Percentiles rank a stretch among this genome's conserved stretches.
Conservation (phyloP, 164 flowering plant genomes). For the Magnolia sinica region DNA sequence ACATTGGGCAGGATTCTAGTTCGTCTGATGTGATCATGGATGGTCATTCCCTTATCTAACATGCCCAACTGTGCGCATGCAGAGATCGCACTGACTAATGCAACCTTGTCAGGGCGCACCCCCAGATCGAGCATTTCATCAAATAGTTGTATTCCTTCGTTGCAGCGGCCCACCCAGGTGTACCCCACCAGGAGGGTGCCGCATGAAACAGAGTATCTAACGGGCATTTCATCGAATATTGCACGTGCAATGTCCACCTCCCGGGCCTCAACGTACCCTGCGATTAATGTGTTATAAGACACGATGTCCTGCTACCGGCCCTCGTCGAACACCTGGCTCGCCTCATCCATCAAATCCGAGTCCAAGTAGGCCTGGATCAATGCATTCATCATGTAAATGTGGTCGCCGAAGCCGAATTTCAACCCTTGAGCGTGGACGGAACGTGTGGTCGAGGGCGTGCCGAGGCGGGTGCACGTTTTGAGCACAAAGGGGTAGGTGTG, state of each 20-base stretch:
- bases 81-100: conserved; percentile 50
- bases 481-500: too few species aligned
- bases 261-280: conserved; percentile 23
- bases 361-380: conserved; percentile 41
- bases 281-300: conserved; percentile 54
- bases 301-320: conserved; percentile 44
- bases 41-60: conserved; percentile 41
- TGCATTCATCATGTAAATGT: conserved; percentile 46
- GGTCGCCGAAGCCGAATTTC: conserved; percentile 42
- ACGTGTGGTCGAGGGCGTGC: conserved; percentile 9
- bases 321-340: conserved; percentile 36
- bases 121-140: conserved; percentile 35
- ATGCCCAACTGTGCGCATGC: conserved; percentile 71
- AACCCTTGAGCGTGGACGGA: conserved; percentile 50
- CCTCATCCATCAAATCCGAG: too few species aligned
- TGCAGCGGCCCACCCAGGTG: conserved; percentile 32
- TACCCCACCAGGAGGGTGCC: conserved; percentile 62
- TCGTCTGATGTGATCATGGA: conserved; percentile 41
- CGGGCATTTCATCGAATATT: conserved; percentile 51
- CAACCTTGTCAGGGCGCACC: conserved; percentile 46
- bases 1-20: conserved; percentile 31
- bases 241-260: conserved; percentile 41
- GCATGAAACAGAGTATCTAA: conserved; percentile 41
- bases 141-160: conserved; percentile 47
- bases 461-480: too few species aligned